A percentile compares a stretch with the other conserved stretches of the same genome.
Evolutionary conservation across 2,329 filamentous ascomycete species (phyloP).

Genomic region (Fusarium euwallaceae): DNA sequence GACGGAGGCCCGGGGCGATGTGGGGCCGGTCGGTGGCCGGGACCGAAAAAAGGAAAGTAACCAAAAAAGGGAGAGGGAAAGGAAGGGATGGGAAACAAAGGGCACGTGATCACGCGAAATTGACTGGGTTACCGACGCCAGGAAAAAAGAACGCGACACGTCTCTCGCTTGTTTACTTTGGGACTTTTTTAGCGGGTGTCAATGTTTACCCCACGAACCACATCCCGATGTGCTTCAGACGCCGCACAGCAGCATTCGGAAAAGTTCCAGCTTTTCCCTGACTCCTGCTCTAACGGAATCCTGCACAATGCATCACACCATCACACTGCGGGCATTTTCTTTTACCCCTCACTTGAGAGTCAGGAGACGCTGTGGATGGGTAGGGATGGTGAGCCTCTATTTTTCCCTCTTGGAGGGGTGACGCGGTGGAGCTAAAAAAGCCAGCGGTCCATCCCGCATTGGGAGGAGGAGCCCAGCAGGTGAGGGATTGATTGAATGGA

Average conservation of each 20-base stretch:
- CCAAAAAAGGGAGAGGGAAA: conserved; percentile 7
- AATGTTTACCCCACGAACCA: conserved; percentile 41
- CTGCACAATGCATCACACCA: conserved; percentile 47
- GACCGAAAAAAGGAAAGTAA: conserved; percentile 6
- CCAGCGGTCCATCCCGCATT: conserved; percentile 42
- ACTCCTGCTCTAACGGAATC: conserved; percentile 45
- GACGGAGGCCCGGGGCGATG: conserved; percentile 19
- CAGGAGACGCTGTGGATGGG: conserved; percentile 39
- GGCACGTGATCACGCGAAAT: conserved; percentile 42
- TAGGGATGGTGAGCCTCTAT: conserved; percentile 28
- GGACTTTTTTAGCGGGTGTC: conserved; percentile 17
- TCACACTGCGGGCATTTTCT: conserved; percentile 33
- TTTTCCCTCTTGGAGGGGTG: conserved; percentile 34
- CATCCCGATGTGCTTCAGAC: background rate
- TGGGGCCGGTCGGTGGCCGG: conserved; percentile 32
- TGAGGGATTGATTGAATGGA: conserved; percentile 17
- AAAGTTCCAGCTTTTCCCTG: conserved; percentile 30
- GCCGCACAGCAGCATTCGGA: conserved; percentile 21
- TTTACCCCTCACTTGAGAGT: conserved; percentile 44
- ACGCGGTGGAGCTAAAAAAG: conserved; percentile 42
- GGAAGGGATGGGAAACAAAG: background rate
- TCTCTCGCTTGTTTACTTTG: conserved; percentile 44
- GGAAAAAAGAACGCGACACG: conserved; percentile 39
- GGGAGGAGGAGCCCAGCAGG: conserved; percentile 18
- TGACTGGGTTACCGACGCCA: conserved; percentile 9